These are phyloP conservation scores for Meira nashicola DNA, from an alignment of 1,284 basidiomycete species.

Conservation along the genomic window DNA sequence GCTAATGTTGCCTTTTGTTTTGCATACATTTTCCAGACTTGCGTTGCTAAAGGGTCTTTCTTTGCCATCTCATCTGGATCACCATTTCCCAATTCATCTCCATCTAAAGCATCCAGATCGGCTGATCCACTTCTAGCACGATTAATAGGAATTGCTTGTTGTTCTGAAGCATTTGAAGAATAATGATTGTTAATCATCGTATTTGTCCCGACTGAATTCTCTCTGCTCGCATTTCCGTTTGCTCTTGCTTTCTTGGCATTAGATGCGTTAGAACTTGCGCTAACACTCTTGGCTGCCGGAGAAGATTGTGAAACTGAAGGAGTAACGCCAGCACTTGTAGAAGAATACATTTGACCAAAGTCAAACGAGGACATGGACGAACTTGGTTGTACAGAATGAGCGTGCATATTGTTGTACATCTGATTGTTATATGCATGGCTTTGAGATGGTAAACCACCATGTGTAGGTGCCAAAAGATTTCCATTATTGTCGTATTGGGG, in stretches of 20 bases:
- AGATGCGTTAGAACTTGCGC: too few relatives aligned
- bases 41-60: slow-evolving; percentile 83
- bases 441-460: too few relatives aligned
- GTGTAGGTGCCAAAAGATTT: too few relatives aligned
- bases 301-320: too few relatives aligned
- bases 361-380: too few relatives aligned
- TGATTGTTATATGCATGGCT: too few relatives aligned
- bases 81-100: slow-evolving; percentile 19
- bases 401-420: too few relatives aligned
- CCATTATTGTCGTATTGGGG: too few relatives aligned
- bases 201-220: neutral
- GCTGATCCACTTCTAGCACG: slow-evolving; percentile 23
- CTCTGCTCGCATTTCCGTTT: neutral
- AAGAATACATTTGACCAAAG: too few relatives aligned
- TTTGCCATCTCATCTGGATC: slow-evolving; percentile 54
- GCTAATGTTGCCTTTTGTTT: slow-evolving; percentile 79
- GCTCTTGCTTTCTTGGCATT: slow-evolving; percentile 5
- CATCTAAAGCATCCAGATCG: slow-evolving; percentile 23
- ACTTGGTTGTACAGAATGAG: too few relatives aligned
- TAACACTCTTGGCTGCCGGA: too few relatives aligned
- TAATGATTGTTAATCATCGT: neutral
- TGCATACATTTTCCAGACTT: slow-evolving; percentile 95
- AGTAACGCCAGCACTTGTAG: too few relatives aligned
- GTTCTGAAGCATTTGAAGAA: neutral
- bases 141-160: neutral